phyloP scores from a whole-genome alignment of 2,329 filamentous ascomycete species.

The Colletotrichum sp. region DNA sequence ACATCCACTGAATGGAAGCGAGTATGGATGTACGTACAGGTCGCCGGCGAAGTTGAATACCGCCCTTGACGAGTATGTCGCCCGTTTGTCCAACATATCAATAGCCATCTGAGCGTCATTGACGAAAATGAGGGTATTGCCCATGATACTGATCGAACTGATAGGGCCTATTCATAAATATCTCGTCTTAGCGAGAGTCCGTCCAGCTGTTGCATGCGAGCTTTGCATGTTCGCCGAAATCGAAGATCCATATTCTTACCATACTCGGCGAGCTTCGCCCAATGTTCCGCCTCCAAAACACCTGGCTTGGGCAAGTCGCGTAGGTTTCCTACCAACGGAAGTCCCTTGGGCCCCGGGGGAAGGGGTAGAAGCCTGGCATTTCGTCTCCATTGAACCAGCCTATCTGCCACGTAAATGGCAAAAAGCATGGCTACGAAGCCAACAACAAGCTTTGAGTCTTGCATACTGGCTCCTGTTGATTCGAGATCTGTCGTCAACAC shows the following conservation, averaged over 20 bases:
- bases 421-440: background rate
- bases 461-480: background rate
- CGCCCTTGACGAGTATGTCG: slow-evolving; percentile 36
- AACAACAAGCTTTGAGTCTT: background rate
- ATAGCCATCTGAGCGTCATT: slow-evolving; percentile 37
- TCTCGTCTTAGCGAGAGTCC: background rate
- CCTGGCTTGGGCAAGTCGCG: slow-evolving; percentile 43
- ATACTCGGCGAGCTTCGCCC: slow-evolving; percentile 37
- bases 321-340: slow-evolving; percentile 51
- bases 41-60: slow-evolving; percentile 33
- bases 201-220: background rate
- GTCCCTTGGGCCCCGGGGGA: slow-evolving; percentile 30
- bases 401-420: background rate
- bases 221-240: background rate
- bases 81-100: slow-evolving; percentile 41
- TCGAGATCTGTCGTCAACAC: background rate
- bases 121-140: slow-evolving; percentile 44
- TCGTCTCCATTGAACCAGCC: background rate
- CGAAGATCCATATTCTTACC: background rate
- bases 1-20: background rate
- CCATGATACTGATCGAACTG: slow-evolving; percentile 39
- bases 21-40: slow-evolving; percentile 32
- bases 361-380: background rate
- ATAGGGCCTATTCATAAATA: slow-evolving; percentile 18
- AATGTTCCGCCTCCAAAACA: slow-evolving; percentile 33